Evolutionary conservation across 805 yeast species (phyloP), one percentile per base, ranked within the genome.

Genomic region (Geotrichum ghanense): DNA sequence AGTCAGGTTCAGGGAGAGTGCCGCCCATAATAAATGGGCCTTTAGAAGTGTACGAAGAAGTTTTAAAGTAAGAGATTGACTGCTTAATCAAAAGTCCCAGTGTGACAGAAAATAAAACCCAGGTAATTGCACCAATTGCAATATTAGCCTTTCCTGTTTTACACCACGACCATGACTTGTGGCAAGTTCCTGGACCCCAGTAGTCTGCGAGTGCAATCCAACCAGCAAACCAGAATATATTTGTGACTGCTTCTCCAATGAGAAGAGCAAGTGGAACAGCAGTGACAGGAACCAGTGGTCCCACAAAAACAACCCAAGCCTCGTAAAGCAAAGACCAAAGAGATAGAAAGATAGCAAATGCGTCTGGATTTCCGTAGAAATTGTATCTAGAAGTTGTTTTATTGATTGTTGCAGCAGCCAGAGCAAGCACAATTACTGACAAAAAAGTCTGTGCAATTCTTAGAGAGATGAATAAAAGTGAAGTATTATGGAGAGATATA

Each of bases 51-150:
- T 10, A 31, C 7, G 19, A 16, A 6, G 12, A n/a, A 12, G 37
- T 12, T 12, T 12, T 31, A 31, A 31, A 31, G 37, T 31, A 31
- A 5, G 37, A 12, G 23, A 41, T 19, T 20, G 31, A 42, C 6
- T 20, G 37, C 5, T 7, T 31, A 19, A 46, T 47, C 21, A 43
- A 17, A 22, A 44, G 22, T 20, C 45, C 17, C 19, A 44, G 6
- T 4, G 53, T 31, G 22, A 22, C 46, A 12, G 39, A 21, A 24
- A 43, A 50, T 3, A 44, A 24, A 3, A 41, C 40, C 54, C 54
- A 52, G 20, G 46, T 10, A 26, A 52, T n/a, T 17, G 52, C 54
- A n/a, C 48, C 49, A 35, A 52, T 44, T 23, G 53, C 54, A 23
- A 46, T 41, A 19, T 46, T 44, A 23, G 54, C 55, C 51, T 52